Conservation (phyloP, 2,329 filamentous ascomycete genomes). For the Arthrinium phaeospermum region DNA sequence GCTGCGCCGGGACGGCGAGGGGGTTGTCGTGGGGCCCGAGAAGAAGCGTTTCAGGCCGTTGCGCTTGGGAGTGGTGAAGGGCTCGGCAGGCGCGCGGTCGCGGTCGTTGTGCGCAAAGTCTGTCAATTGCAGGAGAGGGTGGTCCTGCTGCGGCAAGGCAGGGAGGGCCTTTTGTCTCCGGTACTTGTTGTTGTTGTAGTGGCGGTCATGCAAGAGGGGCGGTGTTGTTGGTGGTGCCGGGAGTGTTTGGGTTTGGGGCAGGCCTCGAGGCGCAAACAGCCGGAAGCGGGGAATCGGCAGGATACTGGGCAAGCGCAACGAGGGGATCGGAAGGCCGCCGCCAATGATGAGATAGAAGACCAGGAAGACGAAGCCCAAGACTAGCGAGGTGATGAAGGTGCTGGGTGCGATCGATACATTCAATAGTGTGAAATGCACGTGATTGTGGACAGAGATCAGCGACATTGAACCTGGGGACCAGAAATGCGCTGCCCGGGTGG, state of each 20-base stretch:
- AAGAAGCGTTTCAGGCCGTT: conserved; percentile 32
- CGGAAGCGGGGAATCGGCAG: conserved; percentile 22
- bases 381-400: conserved; percentile 59
- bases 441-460: conserved; percentile 65
- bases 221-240: conserved; percentile 6
- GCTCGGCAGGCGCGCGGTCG: conserved; percentile 23
- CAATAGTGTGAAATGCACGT: conserved; percentile 58
- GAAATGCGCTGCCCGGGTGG: not conserved
- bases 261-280: conserved; percentile 19
- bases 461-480: conserved; percentile 39
- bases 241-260: not conserved
- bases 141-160: conserved; percentile 25
- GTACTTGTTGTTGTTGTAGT: not conserved
- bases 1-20: conserved; percentile 31
- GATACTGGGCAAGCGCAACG: conserved; percentile 21
- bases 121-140: conserved; percentile 34
- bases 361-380: conserved; percentile 56
- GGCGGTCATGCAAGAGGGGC: conserved; percentile 7
- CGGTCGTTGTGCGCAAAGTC: conserved; percentile 30
- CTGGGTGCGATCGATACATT: conserved; percentile 64
- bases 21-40: conserved; percentile 28
- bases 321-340: conserved; percentile 36
- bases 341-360: conserved; percentile 52
- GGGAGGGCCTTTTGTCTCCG: conserved; percentile 34
- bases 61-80: conserved; percentile 21